Base-by-base conservation (phyloP, 2,329 filamentous ascomycete genomes). In the Venturia oleaginea region DNA sequence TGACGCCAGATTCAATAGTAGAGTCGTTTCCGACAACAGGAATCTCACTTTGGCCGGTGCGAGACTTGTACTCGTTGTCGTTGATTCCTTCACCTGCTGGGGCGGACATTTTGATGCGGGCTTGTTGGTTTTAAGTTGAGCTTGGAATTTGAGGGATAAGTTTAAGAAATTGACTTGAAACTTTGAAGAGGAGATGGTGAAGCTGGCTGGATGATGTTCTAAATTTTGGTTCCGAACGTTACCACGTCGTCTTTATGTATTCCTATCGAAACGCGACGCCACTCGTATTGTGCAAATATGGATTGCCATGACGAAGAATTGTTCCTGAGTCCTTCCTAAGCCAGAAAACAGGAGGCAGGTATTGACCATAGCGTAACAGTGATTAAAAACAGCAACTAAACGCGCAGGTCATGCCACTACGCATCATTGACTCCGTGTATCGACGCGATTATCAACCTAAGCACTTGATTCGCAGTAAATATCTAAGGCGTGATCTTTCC, bases 41-140 rank as follows among this genome's bases (percentile, higher is more conserved):
- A 8, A 64, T 64, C n/a, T 64, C 42, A 37, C 37, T 60, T 24
- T 64, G 63, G 10, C 63, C 63, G 24, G 63, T 60, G 27, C 63
- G 63, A 19, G 32, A 40, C 38, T 64, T 48, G 55, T 64, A 64
- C 27, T 61, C 57, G 40, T 64, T 64, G 34, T 64, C 63, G 32
- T 13, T 30, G 38, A 51, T 48, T 22, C 40, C 40, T 11, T 64
- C 63, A 15, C 55, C 63, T 13, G 63, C 37, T 61, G 63, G 63
- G 4, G 32, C 38, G 6, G 51, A 55, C 51, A 55, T 55, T 19
- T 55, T 55, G 51, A 2, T 34, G 27, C 6, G 13, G 22, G 15
- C 3, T 54, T 27, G 27, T 54, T 24, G 2, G 30, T 30, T 10
- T 30, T 30, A 10, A 46, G n/a, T 8, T 8, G 19, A 10, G 13